Evolutionary conservation across 208 protist species (phyloP).

Genomic region (Acanthamoeba lenticulata): DNA sequence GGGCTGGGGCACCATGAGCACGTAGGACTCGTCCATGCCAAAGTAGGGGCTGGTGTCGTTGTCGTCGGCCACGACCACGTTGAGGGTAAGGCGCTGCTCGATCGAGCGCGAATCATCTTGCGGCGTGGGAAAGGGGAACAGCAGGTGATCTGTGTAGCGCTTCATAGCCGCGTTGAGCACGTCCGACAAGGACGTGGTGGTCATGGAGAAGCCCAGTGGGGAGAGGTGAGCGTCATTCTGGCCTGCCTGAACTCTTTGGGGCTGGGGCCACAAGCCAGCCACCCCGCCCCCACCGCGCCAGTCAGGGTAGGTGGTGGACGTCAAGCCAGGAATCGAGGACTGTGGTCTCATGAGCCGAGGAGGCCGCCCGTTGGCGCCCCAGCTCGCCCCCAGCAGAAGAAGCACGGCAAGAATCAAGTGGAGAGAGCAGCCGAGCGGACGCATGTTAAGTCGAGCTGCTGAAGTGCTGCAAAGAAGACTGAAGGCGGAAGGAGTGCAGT

Average conservation of each 20-base stretch:
- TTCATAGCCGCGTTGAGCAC: constrained; percentile 10
- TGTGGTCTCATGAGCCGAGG: neutral
- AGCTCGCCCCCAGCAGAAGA: no score
- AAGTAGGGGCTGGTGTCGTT: neutral
- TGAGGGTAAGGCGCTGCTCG: neutral
- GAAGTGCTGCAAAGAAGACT: no score
- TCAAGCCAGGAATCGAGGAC: neutral
- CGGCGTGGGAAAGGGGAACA: neutral
- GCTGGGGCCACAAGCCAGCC: constrained; percentile 5
- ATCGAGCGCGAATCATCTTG: neutral
- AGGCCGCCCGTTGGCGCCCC: no score
- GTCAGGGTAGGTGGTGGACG: neutral
- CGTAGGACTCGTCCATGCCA: neutral
- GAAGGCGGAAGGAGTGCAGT: no score
- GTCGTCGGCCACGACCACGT: neutral
- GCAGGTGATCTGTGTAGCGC: neutral
- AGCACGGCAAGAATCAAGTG: no score
- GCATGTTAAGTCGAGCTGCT: no score
- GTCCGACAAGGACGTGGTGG: neutral
- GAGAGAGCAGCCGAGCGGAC: no score
- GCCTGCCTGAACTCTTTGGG: neutral
- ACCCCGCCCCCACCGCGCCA: neutral
- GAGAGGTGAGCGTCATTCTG: neutral
- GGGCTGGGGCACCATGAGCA: neutral
- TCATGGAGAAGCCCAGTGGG: neutral